phyloP scores from a whole-genome alignment of 2,329 filamentous ascomycete species.

The Talaromyces sp. region DNA sequence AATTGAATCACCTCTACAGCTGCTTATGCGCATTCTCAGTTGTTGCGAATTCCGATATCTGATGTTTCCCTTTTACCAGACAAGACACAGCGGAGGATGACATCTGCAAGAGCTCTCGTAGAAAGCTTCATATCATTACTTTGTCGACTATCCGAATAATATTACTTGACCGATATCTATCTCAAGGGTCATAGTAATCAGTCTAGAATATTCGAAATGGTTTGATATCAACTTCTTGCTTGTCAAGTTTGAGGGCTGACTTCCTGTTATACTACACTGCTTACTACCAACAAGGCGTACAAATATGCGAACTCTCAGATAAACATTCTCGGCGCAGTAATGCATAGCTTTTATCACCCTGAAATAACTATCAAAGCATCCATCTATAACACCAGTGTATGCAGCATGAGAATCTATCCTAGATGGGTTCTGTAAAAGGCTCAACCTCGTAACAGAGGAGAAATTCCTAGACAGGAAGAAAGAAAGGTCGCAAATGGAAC shows the following conservation, averaged over 20 bases:
- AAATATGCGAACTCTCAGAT: not conserved
- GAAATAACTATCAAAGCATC: not conserved
- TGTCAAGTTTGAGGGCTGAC: not conserved
- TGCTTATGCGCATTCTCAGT: not conserved
- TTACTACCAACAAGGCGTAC: not conserved
- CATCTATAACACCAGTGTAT: not conserved
- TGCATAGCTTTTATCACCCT: not conserved
- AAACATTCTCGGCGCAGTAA: not conserved
- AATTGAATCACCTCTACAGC: not conserved
- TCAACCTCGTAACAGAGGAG: not conserved
- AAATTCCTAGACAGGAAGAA: not conserved
- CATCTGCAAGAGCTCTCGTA: not conserved
- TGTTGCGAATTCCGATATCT: too few species aligned
- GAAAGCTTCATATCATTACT: not conserved
- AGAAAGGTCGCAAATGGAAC: not conserved
- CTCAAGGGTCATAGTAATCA: not conserved
- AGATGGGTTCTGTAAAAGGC: not conserved
- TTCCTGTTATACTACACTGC: not conserved
- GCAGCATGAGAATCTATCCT: not conserved
- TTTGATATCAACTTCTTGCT: not conserved
- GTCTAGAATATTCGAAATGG: not conserved
- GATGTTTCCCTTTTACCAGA: not conserved
- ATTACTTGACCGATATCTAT: not conserved
- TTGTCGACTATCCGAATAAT: not conserved
- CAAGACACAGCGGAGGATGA: not conserved